These are phyloP conservation scores for Globisporangium recalcitrans DNA, from an alignment of 352 stramenopile species.

Conservation along the genomic window DNA sequence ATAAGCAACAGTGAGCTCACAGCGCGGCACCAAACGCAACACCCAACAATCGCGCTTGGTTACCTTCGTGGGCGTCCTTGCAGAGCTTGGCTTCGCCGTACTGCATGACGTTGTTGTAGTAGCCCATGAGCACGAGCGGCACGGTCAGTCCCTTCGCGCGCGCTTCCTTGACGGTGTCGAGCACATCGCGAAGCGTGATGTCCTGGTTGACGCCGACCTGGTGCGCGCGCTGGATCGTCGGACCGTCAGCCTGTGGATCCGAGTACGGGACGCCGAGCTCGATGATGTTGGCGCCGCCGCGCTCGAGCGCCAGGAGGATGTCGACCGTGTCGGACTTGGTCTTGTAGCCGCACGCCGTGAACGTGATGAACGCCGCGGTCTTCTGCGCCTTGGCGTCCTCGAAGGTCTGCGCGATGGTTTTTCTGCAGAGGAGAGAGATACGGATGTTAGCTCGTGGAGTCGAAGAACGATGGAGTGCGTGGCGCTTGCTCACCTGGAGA, in stretches of 20 bases:
- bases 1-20: constrained; percentile 21
- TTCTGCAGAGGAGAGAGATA: constrained; percentile 22
- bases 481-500: background rate
- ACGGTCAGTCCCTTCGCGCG: constrained; percentile 89
- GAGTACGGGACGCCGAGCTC: constrained; percentile 97
- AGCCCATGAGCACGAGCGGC: constrained; percentile 98
- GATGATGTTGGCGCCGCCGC: constrained; percentile 95
- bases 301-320: constrained; percentile 94
- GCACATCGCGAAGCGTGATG: constrained; percentile 90
- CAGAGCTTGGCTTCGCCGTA: constrained; percentile 93
- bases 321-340: constrained; percentile 92
- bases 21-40: too few relatives aligned
- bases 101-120: constrained; percentile 98
- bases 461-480: too few relatives aligned
- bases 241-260: constrained; percentile 97
- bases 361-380: constrained; percentile 94
- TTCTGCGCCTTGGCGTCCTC: constrained; percentile 60
- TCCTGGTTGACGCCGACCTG: constrained; percentile 93
- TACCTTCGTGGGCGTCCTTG: constrained; percentile 66
- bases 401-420: constrained; percentile 62
- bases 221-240: constrained; percentile 95
- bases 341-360: constrained; percentile 95
- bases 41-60: background rate
- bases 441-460: background rate
- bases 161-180: constrained; percentile 90